Evolutionary conservation across 2,329 filamentous ascomycete species (phyloP).

Genomic region (Scytalidium lignicola): DNA sequence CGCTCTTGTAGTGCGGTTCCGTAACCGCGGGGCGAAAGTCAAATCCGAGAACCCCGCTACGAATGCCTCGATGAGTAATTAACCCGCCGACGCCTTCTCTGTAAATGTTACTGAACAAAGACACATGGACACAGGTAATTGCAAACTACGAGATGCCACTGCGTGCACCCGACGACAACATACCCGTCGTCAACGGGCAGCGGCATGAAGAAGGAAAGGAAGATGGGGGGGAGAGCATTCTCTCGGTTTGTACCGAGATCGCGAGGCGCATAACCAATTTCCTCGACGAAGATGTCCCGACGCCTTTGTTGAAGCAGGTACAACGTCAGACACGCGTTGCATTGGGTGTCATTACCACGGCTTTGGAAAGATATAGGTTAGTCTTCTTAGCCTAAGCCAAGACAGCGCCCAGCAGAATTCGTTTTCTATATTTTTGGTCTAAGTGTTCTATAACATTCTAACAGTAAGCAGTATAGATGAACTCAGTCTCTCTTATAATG

Average conservation of each 20-base stretch:
- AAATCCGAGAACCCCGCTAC: no score
- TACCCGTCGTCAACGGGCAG: constrained; percentile 9
- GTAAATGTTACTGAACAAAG: background rate
- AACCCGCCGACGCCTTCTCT: no score
- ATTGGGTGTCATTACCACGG: constrained; percentile 68
- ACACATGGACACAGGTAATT: constrained; percentile 15
- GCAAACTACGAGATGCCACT: constrained; percentile 21
- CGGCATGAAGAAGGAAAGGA: constrained; percentile 4
- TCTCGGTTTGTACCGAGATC: constrained; percentile 20
- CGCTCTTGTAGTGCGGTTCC: no score
- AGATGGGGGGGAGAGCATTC: constrained; percentile 11
- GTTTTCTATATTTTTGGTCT: constrained; percentile 4
- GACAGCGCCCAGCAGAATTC: no score
- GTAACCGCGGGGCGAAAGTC: no score
- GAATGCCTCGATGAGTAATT: no score
- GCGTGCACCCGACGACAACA: constrained; percentile 12
- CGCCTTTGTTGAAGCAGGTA: constrained; percentile 31
- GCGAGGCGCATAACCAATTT: constrained; percentile 22
- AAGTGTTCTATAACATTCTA: constrained; percentile 2
- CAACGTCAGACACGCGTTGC: constrained; percentile 72
- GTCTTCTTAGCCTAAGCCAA: no score
- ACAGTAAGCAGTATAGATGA: constrained; percentile 57
- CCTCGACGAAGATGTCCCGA: constrained; percentile 19
- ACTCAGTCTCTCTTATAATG: constrained; percentile 91
- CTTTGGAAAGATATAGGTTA: constrained; percentile 70